phyloP scores from a whole-genome alignment of 2,329 filamentous ascomycete species.

The Claviceps maximensis region DNA sequence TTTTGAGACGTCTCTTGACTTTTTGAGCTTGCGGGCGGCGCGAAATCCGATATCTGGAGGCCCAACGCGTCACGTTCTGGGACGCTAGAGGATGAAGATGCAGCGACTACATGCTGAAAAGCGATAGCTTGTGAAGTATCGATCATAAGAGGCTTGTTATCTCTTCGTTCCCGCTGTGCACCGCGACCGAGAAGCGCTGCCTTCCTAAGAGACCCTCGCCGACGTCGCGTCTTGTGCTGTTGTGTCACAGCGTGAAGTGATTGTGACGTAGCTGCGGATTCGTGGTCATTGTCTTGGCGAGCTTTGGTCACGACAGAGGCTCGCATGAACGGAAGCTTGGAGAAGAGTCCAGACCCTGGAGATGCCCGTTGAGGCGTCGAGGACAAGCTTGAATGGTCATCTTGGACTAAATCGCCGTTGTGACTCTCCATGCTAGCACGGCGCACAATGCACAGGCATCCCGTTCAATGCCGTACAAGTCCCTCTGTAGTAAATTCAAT shows the following conservation, averaged over 20 bases:
- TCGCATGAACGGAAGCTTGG: slow-evolving; percentile 57
- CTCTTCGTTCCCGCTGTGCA: slow-evolving; percentile 45
- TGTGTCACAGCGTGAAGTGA: slow-evolving; percentile 15
- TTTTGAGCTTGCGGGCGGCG: slow-evolving; percentile 33
- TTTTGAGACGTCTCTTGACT: slow-evolving; percentile 27
- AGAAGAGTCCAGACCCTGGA: slow-evolving; percentile 51
- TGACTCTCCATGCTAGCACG: slow-evolving; percentile 5
- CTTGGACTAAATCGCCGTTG: neutral
- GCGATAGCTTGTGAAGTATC: slow-evolving; percentile 23
- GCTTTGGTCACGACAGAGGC: slow-evolving; percentile 18
- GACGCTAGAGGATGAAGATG: slow-evolving; percentile 11
- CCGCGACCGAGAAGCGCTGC: slow-evolving; percentile 70
- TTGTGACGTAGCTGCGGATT: slow-evolving; percentile 16
- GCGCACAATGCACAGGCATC: neutral
- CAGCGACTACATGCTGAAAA: slow-evolving; percentile 9
- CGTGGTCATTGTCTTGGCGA: slow-evolving; percentile 21
- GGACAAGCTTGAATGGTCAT: slow-evolving; percentile 8
- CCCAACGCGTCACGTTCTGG: slow-evolving; percentile 25
- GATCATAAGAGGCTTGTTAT: slow-evolving; percentile 32
- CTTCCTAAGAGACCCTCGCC: slow-evolving; percentile 78
- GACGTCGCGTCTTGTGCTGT: slow-evolving; percentile 45
- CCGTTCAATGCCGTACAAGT: neutral
- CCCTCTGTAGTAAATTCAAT: neutral
- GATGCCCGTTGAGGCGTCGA: slow-evolving; percentile 29
- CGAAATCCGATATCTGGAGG: slow-evolving; percentile 33